Evolutionary conservation across 495 filamentous ascomycete genomes (phyloP).

Genomic region (Podospora bellae-mahoneyi): DNA sequence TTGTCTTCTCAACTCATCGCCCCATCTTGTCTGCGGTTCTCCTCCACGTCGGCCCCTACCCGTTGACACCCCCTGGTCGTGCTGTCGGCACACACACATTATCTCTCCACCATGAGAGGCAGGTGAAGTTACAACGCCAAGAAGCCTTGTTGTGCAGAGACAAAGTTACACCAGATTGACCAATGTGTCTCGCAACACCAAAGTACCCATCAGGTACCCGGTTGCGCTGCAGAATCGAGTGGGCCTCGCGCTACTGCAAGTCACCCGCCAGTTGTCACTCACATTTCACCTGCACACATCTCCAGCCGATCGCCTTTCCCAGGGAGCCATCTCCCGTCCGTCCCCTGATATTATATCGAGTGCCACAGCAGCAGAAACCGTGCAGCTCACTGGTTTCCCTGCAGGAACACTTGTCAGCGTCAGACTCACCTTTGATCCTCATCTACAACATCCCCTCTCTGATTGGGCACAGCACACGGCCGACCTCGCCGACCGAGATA

Average conservation of each 20-base stretch:
- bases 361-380: constrained; percentile 4
- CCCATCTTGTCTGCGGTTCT: not conserved
- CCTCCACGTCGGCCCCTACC: not conserved
- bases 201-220: constrained; percentile 4
- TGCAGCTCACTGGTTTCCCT: constrained; percentile 13
- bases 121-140: not conserved
- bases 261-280: constrained; percentile 3
- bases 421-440: not conserved
- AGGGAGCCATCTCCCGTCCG: not conserved
- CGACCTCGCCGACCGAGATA: not conserved
- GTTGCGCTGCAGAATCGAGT: constrained; percentile 3
- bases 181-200: constrained; percentile 5
- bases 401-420: not conserved
- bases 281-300: not conserved
- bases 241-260: constrained; percentile 10
- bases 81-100: not conserved
- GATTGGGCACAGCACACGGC: constrained; percentile 4
- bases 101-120: not conserved
- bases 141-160: not conserved
- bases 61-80: too few relatives aligned
- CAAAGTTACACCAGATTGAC: constrained; percentile 12
- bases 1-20: not conserved
- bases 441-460: constrained; percentile 1
- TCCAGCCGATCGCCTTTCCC: constrained; percentile 3
- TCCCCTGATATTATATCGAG: not conserved